phyloP scores from a whole-genome alignment of 2,329 filamentous ascomycete species.

The Aschersonia sp. region DNA sequence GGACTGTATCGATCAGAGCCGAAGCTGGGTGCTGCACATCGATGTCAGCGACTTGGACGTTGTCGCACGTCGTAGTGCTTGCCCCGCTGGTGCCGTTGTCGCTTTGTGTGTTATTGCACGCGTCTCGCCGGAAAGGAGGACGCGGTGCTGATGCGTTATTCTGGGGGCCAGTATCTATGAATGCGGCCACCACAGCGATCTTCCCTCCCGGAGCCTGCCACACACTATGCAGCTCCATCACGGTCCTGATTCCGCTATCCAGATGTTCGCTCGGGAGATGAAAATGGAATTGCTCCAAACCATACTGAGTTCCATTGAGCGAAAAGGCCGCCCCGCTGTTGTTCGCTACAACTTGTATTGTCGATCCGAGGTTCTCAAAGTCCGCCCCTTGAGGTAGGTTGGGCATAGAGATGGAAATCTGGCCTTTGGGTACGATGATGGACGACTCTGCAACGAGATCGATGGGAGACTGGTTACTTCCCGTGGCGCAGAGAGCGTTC shows the following conservation, averaged over 20 bases:
- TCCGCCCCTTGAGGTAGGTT: conserved; percentile 19
- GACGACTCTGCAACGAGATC: conserved; percentile 24
- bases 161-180: background rate
- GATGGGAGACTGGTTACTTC: conserved; percentile 40
- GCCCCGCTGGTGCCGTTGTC: too few relatives aligned
- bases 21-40: background rate
- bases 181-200: conserved; percentile 7
- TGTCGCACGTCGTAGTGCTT: too few relatives aligned
- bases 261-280: conserved; percentile 46
- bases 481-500: conserved; percentile 31
- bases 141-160: too few relatives aligned
- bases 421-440: conserved; percentile 12
- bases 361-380: conserved; percentile 37
- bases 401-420: conserved; percentile 20
- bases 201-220: conserved; percentile 7
- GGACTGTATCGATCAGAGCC: conserved; percentile 10
- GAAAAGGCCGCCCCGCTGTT: conserved; percentile 26
- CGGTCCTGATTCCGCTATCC: conserved; percentile 20
- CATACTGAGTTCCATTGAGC: conserved; percentile 23
- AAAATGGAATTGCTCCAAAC: conserved; percentile 42
- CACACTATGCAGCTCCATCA: conserved; percentile 17
- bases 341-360: conserved; percentile 30
- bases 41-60: background rate
- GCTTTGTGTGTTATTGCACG: background rate
- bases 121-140: background rate